Base-by-base conservation (phyloP, 805 yeast genomes). In the Kazachstania taianensis region DNA sequence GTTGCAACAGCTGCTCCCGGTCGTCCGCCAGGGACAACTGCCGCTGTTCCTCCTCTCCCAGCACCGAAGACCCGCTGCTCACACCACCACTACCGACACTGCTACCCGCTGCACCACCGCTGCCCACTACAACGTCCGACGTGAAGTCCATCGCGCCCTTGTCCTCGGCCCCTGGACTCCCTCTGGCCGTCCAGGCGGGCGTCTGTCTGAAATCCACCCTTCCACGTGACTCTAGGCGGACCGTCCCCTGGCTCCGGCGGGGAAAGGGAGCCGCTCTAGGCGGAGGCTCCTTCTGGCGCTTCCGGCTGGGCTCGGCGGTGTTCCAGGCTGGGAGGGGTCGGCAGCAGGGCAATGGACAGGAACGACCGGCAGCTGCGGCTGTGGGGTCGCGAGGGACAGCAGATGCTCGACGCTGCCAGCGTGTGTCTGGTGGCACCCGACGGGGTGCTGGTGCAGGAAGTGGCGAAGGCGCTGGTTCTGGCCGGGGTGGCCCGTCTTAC, bases 311-410 rank as follows among this genome's bases (percentile, higher is more conserved):
- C 25, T 22, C 24, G 24, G 10, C 7, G 24, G 24, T 7, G 9
- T 22, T 9, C 25, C 8, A 22, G 25, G 25, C 25, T 9, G 25
- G 12, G 25, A 10, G 24, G 10, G 10, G 24, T 7, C 24, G 25
- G 8, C n/a, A n/a, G n/a, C n/a, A n/a, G n/a, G 12, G 25, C 8
- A n/a, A 50, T 50, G 47, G 65, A 66, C 33, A 76, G 76, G 41
- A 86, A 83, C 52, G 96, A 87, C 56, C 69, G 98, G 26, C 97
- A 89, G 53, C 61, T 89, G 40, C 70, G 96, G 25, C 61, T 89
- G 12, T 89, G 97, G 97, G 86, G 83, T 1, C 49, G 69, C 0
- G 56, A 67, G 8, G 98, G 96, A 3, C 98, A 89, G 50, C 40
- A 55, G 4, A 62, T 65, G 5, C 63, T 89, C 13, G 72, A 72